These are phyloP conservation scores for Asterella californica DNA, from an alignment of 225 moss, liverwort and hornwort species.

Conservation along the genomic window DNA sequence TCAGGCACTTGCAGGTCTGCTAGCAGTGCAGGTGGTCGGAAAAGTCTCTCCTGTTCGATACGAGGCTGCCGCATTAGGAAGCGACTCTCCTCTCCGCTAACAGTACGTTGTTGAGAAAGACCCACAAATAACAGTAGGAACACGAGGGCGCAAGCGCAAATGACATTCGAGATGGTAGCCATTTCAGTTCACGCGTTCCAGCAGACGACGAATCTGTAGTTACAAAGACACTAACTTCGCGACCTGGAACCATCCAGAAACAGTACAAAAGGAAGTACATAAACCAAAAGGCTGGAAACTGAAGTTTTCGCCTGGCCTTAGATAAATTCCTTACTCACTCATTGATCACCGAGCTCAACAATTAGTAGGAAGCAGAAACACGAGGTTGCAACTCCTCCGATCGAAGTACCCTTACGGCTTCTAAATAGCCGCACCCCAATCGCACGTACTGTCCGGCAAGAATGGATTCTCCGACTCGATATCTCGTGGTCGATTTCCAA, in stretches of 20 bases:
- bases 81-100: slow-evolving; percentile 6
- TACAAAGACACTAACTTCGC: neutral
- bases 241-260: neutral
- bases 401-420: neutral
- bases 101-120: slow-evolving; percentile 8
- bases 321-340: neutral
- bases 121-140: slow-evolving; percentile 5
- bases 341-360: no score
- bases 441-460: neutral
- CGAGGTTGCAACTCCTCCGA: neutral
- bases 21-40: slow-evolving; percentile 7
- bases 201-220: neutral
- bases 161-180: neutral
- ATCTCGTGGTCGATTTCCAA: neutral
- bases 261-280: neutral
- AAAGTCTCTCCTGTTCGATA: neutral
- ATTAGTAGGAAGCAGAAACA: neutral
- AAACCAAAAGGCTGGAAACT: neutral
- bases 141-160: neutral
- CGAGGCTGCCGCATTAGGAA: neutral
- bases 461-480: neutral
- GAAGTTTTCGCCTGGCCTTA: neutral
- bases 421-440: neutral
- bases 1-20: slow-evolving; percentile 15
- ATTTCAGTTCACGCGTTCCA: neutral